A percentile compares a stretch with the other conserved stretches of the same genome.
Conservation (phyloP, 768 basidiomycete genomes). For the Suillus sp. region DNA sequence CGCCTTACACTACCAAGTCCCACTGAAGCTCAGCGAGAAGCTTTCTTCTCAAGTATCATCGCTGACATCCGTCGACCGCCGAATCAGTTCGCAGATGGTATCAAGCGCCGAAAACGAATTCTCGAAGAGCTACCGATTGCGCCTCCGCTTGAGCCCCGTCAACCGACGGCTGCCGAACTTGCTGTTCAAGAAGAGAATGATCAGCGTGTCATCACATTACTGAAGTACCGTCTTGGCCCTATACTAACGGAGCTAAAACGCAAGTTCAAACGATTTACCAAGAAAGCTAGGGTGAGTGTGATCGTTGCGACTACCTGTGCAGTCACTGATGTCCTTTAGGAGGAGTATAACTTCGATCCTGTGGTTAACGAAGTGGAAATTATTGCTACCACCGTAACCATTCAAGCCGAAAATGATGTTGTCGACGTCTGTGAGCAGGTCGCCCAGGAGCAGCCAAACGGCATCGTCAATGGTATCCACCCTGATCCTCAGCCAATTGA, state of each 20-base stretch:
- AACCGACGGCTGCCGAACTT: constrained; percentile 80
- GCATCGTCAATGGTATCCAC: constrained; percentile 42
- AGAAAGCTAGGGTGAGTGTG: constrained; percentile 67
- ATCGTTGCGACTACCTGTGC: constrained; percentile 16
- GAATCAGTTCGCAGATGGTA: constrained; percentile 85
- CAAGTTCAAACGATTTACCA: constrained; percentile 90
- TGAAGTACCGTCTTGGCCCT: constrained; percentile 90
- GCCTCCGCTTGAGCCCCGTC: constrained; percentile 84
- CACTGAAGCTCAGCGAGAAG: constrained; percentile 52
- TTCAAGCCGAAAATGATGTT: constrained; percentile 43
- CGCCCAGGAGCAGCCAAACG: constrained; percentile 34
- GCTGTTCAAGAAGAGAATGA: constrained; percentile 84
- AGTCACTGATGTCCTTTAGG: constrained; percentile 43
- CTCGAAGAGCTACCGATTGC: constrained; percentile 87
- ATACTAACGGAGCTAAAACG: constrained; percentile 88
- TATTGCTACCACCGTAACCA: constrained; percentile 39
- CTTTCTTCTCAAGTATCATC: constrained; percentile 78
- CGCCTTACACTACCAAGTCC: constrained; percentile 67
- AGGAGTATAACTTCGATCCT: constrained; percentile 71
- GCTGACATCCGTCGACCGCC: constrained; percentile 75
- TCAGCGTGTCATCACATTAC: constrained; percentile 69
- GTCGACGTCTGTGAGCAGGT: constrained; percentile 44
- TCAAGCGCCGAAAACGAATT: constrained; percentile 79
- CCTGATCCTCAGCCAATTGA: constrained; percentile 22
- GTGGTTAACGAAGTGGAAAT: constrained; percentile 33